Evolutionary conservation across 108 stramenopile species (phyloP).

Genomic region (Poteriospumella lacustris): DNA sequence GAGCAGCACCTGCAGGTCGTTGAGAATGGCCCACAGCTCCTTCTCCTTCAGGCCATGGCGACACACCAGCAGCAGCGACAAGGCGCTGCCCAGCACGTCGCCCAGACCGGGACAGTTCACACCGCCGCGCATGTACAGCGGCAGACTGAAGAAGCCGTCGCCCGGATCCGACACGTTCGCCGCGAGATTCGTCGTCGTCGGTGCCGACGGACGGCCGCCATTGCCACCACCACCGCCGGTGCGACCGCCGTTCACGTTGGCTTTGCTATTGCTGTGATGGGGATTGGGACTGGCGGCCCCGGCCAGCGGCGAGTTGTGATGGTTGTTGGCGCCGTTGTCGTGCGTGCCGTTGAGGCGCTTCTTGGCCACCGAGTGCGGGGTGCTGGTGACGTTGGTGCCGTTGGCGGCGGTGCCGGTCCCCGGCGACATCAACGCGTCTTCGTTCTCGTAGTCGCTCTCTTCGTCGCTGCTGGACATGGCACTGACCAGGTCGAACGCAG

Average conservation of each 20-base stretch:
- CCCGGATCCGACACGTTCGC: neutral
- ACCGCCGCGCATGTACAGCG: constrained; percentile 27
- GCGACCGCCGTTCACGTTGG: neutral
- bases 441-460: too few relatives aligned
- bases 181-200: neutral
- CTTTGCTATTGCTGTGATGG: neutral
- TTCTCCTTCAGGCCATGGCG: constrained; percentile 58
- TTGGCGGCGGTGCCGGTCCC: neutral
- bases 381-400: neutral
- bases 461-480: too few relatives aligned
- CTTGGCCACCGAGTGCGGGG: neutral
- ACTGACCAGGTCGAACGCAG: too few relatives aligned
- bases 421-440: too few relatives aligned
- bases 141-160: neutral
- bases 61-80: constrained; percentile 53
- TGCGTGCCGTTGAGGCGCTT: neutral
- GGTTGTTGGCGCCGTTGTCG: constrained; percentile 12
- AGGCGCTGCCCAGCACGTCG: constrained; percentile 42
- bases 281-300: neutral
- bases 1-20: neutral
- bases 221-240: neutral
- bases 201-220: neutral
- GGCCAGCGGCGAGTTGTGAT: neutral
- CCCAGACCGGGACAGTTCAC: constrained; percentile 33
- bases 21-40: constrained; percentile 52